Percentiles rank a stretch among this genome's conserved stretches.
phyloP scores from a whole-genome alignment of 2,329 filamentous ascomycete species.

The Aspergillus oerlinghausenensis region DNA sequence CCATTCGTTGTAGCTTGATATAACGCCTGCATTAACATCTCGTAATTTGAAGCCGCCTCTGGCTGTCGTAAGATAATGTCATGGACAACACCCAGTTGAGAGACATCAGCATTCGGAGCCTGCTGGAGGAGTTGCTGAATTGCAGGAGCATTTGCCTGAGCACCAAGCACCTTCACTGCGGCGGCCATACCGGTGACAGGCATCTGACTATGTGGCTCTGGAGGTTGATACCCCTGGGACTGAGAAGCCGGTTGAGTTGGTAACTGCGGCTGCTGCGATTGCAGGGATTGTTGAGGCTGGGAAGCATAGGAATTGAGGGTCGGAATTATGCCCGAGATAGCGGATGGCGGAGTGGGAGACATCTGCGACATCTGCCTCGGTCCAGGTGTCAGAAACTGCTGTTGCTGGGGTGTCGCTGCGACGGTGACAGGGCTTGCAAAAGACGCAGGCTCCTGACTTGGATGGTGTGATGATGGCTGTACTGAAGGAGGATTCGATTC shows the following conservation, averaged over 20 bases:
- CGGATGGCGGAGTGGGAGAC: conserved; percentile 20
- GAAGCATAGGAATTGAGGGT: conserved; percentile 17
- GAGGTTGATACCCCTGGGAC: conserved; percentile 23
- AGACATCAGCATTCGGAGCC: conserved; percentile 62
- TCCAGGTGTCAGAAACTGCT: conserved; percentile 21
- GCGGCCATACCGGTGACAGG: conserved; percentile 47
- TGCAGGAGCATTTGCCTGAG: conserved; percentile 59
- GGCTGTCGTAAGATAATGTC: conserved; percentile 64
- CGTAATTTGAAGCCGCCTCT: conserved; percentile 57
- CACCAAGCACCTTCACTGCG: conserved; percentile 61
- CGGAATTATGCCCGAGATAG: conserved; percentile 12
- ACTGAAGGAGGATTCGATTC: conserved; percentile 39
- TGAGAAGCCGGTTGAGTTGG: conserved; percentile 13
- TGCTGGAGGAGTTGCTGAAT: conserved; percentile 66
- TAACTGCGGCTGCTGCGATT: conserved; percentile 10
- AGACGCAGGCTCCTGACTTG: conserved; percentile 30
- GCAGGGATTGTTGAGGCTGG: conserved; percentile 4
- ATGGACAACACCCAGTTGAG: conserved; percentile 70
- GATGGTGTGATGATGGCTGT: conserved; percentile 37
- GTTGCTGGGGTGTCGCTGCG: conserved; percentile 25
- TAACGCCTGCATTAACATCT: conserved; percentile 40
- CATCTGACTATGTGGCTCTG: conserved; percentile 13
- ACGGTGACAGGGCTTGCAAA: conserved; percentile 31
- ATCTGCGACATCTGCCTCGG: conserved; percentile 15
- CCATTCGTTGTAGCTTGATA: conserved; percentile 33